phyloP scores from a whole-genome alignment of 306 rosid genomes.

The Luffa acutangula region DNA sequence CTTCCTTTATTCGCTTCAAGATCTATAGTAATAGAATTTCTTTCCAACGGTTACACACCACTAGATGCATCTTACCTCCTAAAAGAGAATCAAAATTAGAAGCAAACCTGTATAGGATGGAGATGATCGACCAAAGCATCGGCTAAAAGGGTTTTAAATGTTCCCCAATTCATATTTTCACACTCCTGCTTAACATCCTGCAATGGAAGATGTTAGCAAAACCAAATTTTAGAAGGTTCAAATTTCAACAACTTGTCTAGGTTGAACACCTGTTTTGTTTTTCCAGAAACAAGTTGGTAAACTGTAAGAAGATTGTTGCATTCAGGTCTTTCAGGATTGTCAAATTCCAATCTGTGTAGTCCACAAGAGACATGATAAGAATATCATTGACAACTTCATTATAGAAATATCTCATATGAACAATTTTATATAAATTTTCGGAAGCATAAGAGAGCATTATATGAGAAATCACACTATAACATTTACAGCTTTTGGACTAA shows the following conservation, averaged over 20 bases:
- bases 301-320: slow-evolving; percentile 90
- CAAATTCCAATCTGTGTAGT: slow-evolving; percentile 69
- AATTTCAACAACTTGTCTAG: not conserved
- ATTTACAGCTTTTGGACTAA: slow-evolving; percentile 18
- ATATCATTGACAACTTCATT: not conserved
- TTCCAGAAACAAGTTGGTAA: slow-evolving; percentile 68
- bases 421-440: not conserved
- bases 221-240: not conserved
- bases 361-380: slow-evolving; percentile 10
- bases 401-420: not conserved
- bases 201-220: not conserved
- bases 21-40: not conserved
- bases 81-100: not conserved
- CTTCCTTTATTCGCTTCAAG: not conserved
- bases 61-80: not conserved
- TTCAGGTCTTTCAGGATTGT: slow-evolving; percentile 90
- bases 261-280: slow-evolving; percentile 65
- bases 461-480: not conserved
- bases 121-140: slow-evolving; percentile 78
- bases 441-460: not conserved
- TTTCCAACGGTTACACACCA: not conserved
- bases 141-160: slow-evolving; percentile 58
- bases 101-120: slow-evolving; percentile 77
- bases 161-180: slow-evolving; percentile 82
- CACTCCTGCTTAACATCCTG: slow-evolving; percentile 83